phyloP scores from a whole-genome alignment of 1,284 basidiomycete genomes.

The Limonomyces culmigenus region DNA sequence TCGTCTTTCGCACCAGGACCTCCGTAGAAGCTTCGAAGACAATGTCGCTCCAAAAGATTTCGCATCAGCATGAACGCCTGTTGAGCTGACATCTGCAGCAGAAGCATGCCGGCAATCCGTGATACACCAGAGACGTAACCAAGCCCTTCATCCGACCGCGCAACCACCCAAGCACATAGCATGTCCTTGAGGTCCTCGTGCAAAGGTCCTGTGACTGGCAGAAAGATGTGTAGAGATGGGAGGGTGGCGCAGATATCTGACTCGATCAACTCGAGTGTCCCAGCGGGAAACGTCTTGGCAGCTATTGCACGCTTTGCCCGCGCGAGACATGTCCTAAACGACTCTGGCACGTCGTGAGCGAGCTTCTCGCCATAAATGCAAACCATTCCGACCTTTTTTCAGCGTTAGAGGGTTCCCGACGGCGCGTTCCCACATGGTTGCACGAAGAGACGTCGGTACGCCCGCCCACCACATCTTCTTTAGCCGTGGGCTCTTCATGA shows the following conservation, averaged over 20 bases:
- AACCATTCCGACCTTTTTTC: slow-evolving; percentile 50
- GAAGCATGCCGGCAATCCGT: slow-evolving; percentile 75
- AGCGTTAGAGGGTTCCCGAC: slow-evolving; percentile 82
- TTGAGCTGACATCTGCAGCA: slow-evolving; percentile 70
- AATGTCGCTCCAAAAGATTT: slow-evolving; percentile 79
- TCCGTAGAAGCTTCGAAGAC: slow-evolving; percentile 75
- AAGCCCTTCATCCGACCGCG: slow-evolving; percentile 75
- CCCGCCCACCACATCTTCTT: slow-evolving; percentile 86
- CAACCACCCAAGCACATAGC: slow-evolving; percentile 82
- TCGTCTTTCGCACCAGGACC: slow-evolving; percentile 56
- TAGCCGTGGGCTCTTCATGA: slow-evolving; percentile 44
- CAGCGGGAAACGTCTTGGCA: slow-evolving; percentile 56
- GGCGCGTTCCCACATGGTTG: slow-evolving; percentile 75
- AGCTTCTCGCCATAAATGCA: slow-evolving; percentile 2
- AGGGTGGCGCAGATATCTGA: slow-evolving; percentile 68
- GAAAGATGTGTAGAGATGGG: slow-evolving; percentile 82
- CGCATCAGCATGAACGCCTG: slow-evolving; percentile 78
- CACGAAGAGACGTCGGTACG: slow-evolving; percentile 74
- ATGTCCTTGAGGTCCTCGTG: slow-evolving; percentile 79
- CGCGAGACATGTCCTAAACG: slow-evolving; percentile 55
- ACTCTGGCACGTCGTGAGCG: slow-evolving; percentile 33
- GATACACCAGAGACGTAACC: slow-evolving; percentile 59
- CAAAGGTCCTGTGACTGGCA: slow-evolving; percentile 61
- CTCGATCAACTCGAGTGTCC: slow-evolving; percentile 60
- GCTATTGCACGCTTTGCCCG: slow-evolving; percentile 61